phyloP scores from a whole-genome alignment of 495 filamentous ascomycete species.

The Aspergillus homomorphus region DNA sequence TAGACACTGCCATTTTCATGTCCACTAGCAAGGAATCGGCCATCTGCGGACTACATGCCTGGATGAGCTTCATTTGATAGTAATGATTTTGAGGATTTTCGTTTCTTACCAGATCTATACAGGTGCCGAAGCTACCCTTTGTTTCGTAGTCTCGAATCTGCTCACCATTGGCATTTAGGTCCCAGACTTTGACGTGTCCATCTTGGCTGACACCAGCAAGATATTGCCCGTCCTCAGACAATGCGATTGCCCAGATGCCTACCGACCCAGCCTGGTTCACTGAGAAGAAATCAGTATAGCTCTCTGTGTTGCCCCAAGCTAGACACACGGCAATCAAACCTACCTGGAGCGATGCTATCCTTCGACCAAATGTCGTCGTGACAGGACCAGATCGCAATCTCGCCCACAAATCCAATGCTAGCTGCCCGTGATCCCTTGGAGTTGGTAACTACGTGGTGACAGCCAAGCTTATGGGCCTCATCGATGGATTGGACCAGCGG shows the following conservation, averaged over 20 bases:
- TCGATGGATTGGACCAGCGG: slow-evolving; percentile 72
- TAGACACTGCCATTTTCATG: slow-evolving; percentile 94
- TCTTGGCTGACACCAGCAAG: slow-evolving; percentile 79
- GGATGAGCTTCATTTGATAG: slow-evolving; percentile 10
- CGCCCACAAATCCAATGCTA: slow-evolving; percentile 83
- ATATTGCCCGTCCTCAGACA: slow-evolving; percentile 77
- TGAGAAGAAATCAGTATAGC: neutral
- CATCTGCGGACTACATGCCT: slow-evolving; percentile 60
- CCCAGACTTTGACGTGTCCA: slow-evolving; percentile 87
- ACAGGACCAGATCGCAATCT: slow-evolving; percentile 73
- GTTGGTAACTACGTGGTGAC: slow-evolving; percentile 79
- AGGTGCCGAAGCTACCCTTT: slow-evolving; percentile 84
- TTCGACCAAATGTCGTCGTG: slow-evolving; percentile 54
- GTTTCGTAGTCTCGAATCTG: slow-evolving; percentile 83
- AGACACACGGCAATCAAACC: slow-evolving; percentile 14
- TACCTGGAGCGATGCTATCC: slow-evolving; percentile 46
- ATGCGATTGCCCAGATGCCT: slow-evolving; percentile 80
- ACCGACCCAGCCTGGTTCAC: slow-evolving; percentile 46
- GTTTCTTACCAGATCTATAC: slow-evolving; percentile 68
- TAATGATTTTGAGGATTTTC: neutral
- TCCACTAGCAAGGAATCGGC: slow-evolving; percentile 81
- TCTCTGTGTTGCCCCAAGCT: slow-evolving; percentile 19
- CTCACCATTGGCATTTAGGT: slow-evolving; percentile 50
- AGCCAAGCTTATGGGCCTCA: slow-evolving; percentile 76
- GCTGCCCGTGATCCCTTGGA: slow-evolving; percentile 66